Evolutionary conservation across 805 yeast genomes (phyloP).

Genomic region (Schizosaccharomyces japonicus): DNA sequence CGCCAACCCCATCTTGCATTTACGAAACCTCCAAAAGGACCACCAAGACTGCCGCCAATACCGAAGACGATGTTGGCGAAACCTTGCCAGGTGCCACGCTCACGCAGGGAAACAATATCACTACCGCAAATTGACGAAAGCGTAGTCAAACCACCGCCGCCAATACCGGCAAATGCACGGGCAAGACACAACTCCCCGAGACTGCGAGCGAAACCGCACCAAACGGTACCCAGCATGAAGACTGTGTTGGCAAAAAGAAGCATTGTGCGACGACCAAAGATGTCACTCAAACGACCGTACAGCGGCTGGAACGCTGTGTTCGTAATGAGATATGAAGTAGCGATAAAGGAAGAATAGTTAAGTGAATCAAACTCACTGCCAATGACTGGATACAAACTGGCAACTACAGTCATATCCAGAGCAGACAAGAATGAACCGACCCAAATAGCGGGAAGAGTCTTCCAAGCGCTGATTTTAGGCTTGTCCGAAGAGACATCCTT

Average conservation of each 20-base stretch:
- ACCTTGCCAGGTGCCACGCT: slow-evolving; percentile 68
- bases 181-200: slow-evolving; percentile 8
- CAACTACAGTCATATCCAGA: slow-evolving; percentile 3
- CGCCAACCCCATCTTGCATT: slow-evolving; percentile 42
- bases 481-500: neutral
- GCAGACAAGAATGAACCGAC: slow-evolving; percentile 3
- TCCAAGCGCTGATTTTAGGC: neutral
- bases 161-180: slow-evolving; percentile 61
- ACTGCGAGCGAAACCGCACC: slow-evolving; percentile 21
- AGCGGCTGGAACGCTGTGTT: slow-evolving; percentile 57
- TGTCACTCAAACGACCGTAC: slow-evolving; percentile 49
- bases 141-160: slow-evolving; percentile 73
- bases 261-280: slow-evolving; percentile 22
- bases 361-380: slow-evolving; percentile 35
- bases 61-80: slow-evolving; percentile 56
- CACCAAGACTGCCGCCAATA: slow-evolving; percentile 50
- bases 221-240: slow-evolving; percentile 25
- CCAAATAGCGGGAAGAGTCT: slow-evolving; percentile 1
- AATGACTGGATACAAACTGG: slow-evolving; percentile 14
- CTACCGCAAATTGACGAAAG: slow-evolving; percentile 52
- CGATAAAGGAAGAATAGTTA: slow-evolving; percentile 43
- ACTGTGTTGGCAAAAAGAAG: slow-evolving; percentile 21
- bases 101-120: slow-evolving; percentile 50
- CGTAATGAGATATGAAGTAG: slow-evolving; percentile 46
- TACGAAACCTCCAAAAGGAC: slow-evolving; percentile 30